Conservation (phyloP, 1,284 basidiomycete species). For the Ceratobasidium sp. region DNA sequence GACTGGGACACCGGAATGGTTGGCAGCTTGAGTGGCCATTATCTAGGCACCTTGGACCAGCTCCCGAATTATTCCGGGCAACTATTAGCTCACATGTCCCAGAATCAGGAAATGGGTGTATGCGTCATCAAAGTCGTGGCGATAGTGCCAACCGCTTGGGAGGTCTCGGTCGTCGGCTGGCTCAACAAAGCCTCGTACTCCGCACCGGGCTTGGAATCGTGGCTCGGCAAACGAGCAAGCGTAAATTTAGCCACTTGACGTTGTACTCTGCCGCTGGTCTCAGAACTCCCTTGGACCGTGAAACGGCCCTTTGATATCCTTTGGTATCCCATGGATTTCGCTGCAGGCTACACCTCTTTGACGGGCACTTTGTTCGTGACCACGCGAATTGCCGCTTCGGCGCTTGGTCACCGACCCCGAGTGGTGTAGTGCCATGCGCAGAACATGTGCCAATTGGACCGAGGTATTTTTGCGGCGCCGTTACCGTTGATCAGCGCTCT, state of each 20-base stretch:
- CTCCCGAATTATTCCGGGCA: conserved; percentile 8
- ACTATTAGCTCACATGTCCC: neutral
- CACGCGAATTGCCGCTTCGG: conserved; percentile 33
- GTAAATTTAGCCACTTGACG: neutral
- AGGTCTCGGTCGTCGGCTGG: neutral
- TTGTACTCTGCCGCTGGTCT: neutral
- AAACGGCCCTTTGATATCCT: neutral
- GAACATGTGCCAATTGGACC: conserved; percentile 34
- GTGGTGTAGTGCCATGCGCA: conserved; percentile 26
- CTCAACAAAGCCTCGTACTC: conserved; percentile 4
- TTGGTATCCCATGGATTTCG: conserved; percentile 14
- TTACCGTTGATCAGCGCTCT: conserved; percentile 24
- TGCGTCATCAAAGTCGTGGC: conserved; percentile 10
- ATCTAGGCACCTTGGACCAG: neutral
- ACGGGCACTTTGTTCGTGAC: neutral
- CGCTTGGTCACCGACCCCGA: conserved; percentile 17
- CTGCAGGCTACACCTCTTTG: neutral
- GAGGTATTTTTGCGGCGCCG: conserved; percentile 37
- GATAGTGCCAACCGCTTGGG: neutral
- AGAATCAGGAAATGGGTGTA: neutral
- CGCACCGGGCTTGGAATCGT: neutral
- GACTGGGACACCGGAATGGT: neutral
- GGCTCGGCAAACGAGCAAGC: neutral
- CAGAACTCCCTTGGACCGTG: neutral
- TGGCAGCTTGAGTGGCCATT: neutral